Percentiles rank a stretch among this genome's conserved stretches.
phyloP scores from a whole-genome alignment of 768 basidiomycete genomes.

The Pleurotus tuber-regium region DNA sequence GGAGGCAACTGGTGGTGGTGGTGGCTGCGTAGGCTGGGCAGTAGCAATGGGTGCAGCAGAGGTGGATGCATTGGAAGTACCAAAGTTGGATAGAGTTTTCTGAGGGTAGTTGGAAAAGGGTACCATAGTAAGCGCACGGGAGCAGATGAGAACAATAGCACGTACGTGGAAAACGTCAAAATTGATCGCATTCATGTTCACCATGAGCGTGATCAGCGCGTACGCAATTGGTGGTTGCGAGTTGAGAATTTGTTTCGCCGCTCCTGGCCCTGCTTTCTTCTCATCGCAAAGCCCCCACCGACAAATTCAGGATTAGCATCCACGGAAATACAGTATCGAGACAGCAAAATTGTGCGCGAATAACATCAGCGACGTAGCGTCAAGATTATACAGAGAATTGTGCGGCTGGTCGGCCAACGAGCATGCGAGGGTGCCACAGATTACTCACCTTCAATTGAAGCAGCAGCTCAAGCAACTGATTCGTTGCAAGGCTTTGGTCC shows the following conservation, averaged over 20 bases:
- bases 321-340: neutral
- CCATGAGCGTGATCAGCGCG: conserved; percentile 75
- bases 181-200: conserved; percentile 71
- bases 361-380: no score
- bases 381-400: no score
- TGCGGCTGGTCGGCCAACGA: no score
- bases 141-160: neutral
- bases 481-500: conserved; percentile 49
- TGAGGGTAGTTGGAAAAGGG: conserved; percentile 18
- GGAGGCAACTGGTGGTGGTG: conserved; percentile 28
- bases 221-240: conserved; percentile 75
- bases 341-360: no score
- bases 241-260: conserved; percentile 67
- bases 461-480: conserved; percentile 72
- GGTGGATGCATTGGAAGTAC: no score
- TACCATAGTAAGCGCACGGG: neutral
- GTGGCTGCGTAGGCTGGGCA: conserved; percentile 21
- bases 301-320: neutral
- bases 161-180: conserved; percentile 73
- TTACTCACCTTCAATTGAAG: conserved; percentile 63
- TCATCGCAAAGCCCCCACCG: neutral
- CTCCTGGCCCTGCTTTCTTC: conserved; percentile 73
- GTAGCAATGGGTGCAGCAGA: conserved; percentile 16
- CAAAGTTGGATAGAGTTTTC: conserved; percentile 66
- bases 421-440: neutral